Percentiles rank a stretch among this genome's conserved stretches.
Conservation (phyloP, 805 yeast genomes). For the Saturnispora mendoncae region DNA sequence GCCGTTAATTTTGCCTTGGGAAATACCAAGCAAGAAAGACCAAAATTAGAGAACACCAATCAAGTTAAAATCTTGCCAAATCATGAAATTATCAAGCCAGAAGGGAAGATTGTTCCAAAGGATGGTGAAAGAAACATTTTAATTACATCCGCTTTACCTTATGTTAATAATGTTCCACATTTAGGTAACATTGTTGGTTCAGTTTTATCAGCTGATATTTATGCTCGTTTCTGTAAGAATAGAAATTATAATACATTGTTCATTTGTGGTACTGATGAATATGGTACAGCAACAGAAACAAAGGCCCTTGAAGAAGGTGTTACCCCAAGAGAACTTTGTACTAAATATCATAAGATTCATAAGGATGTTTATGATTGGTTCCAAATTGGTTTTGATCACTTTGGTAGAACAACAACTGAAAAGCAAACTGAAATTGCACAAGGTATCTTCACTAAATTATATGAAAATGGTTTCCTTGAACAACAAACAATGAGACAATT, state of each 20-base stretch:
- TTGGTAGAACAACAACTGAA: constrained; percentile 92
- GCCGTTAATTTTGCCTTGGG: constrained; percentile 41
- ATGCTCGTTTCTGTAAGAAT: constrained; percentile 79
- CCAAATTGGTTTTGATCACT: constrained; percentile 86
- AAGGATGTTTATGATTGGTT: constrained; percentile 94
- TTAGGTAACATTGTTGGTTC: constrained; percentile 95
- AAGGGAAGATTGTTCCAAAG: constrained; percentile 51
- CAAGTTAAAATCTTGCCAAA: constrained; percentile 18
- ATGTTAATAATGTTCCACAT: constrained; percentile 97
- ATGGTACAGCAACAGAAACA: constrained; percentile 99
- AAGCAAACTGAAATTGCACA: constrained; percentile 93
- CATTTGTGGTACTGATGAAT: constrained; percentile 97
- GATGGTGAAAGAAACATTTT: constrained; percentile 69
- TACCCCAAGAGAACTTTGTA: constrained; percentile 83
- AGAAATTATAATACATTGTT: constrained; percentile 81
- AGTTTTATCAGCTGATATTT: constrained; percentile 90
- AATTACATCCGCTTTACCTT: constrained; percentile 94
- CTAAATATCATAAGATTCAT: constrained; percentile 81
- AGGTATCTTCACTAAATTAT: constrained; percentile 71
- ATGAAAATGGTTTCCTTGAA: constrained; percentile 73
- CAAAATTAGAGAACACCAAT: constrained; percentile 36
- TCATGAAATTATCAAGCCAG: constrained; percentile 11
- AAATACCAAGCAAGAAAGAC: constrained; percentile 36
- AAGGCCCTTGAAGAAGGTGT: constrained; percentile 92
- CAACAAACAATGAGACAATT: constrained; percentile 84